Conservation (phyloP, 192 early-diverging fungal species). For the Coemansia sp. region DNA sequence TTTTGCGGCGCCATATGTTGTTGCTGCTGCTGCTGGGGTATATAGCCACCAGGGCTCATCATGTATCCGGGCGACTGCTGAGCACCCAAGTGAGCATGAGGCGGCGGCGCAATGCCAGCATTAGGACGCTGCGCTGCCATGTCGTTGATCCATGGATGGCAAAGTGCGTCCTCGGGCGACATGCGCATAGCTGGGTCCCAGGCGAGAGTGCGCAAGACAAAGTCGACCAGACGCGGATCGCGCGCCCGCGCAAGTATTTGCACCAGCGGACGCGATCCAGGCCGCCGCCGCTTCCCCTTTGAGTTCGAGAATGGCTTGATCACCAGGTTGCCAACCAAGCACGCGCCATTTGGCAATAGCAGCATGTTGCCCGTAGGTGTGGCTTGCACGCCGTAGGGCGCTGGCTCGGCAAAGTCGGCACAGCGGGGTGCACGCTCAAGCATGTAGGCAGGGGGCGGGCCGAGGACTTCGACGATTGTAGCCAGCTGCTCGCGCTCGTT, state of each 20-base stretch:
- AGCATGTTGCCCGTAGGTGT: constrained; percentile 31
- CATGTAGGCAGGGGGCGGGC: constrained; percentile 73
- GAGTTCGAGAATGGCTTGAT: constrained; percentile 67
- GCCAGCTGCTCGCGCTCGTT: constrained; percentile 96
- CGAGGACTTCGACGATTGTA: constrained; percentile 94
- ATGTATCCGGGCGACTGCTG: constrained; percentile 41
- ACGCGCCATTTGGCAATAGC: constrained; percentile 37
- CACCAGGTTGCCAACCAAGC: constrained; percentile 35
- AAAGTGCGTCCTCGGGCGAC: constrained; percentile 81
- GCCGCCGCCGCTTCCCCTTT: constrained; percentile 87
- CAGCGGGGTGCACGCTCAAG: constrained; percentile 79
- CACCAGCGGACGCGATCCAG: constrained; percentile 74
- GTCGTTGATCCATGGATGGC: constrained; percentile 83
- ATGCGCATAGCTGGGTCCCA: constrained; percentile 92
- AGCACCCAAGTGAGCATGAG: constrained; percentile 23
- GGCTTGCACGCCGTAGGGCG: constrained; percentile 31
- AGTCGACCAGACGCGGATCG: constrained; percentile 84
- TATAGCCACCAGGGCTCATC: constrained; percentile 30
- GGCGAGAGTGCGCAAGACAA: constrained; percentile 77
- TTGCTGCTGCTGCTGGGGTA: constrained; percentile 23
- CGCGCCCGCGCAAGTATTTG: constrained; percentile 68
- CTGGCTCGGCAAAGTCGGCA: constrained; percentile 80
- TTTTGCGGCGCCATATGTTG: constrained; percentile 18
- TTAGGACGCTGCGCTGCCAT: constrained; percentile 46
- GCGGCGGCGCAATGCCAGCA: constrained; percentile 16